Base-by-base conservation (phyloP, 2,329 filamentous ascomycete species). In the Aulographum hederae region DNA sequence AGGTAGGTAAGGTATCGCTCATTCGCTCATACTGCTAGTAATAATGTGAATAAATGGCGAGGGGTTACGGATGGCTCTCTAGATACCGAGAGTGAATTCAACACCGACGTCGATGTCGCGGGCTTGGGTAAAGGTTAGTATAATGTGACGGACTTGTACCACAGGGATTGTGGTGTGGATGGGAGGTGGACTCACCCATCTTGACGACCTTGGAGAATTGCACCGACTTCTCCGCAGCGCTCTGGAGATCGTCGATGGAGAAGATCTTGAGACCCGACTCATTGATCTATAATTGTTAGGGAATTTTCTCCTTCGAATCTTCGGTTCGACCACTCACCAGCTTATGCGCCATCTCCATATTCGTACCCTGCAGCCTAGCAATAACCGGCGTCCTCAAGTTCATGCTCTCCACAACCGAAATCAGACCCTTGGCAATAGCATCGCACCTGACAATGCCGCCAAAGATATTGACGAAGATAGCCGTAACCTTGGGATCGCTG, bases 391-490 rank as follows among this genome's bases (percentile, higher is more conserved):
- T 89, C 61, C 89, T 78, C 49, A 98, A 73, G 67, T 93, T 85
- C 69, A 98, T 85, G 50, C 73, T 73, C 65, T 93, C 71, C 39
- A 89, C 89, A 35, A 93, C 92, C 55, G 81, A 77, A 65, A 98
- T 92, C 46, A 98, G 69, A 51, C 89, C 89, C 60, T 85, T 78
- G 43, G 89, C 89, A 54, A 98, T 98, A 50, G 81, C 84, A 56
- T 98, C 89, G 56, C 89, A 98, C 50, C 89, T 75, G 46, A 98
- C 89, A 47, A 98, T 98, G 63, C 89, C 89, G 54, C 89, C 89
- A 54, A 98, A 98, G 59, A 98, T 98, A 73, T 98, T 98, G 66
- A 98, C 89, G 47, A 98, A 98, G 64, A 98, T 89, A 50, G 89
- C 89, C 32, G 85, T 86, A 43, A 98, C 89, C 70, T 95, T 95